Base-by-base conservation (phyloP, 1,284 basidiomycete genomes). In the Malassezia equina region DNA sequence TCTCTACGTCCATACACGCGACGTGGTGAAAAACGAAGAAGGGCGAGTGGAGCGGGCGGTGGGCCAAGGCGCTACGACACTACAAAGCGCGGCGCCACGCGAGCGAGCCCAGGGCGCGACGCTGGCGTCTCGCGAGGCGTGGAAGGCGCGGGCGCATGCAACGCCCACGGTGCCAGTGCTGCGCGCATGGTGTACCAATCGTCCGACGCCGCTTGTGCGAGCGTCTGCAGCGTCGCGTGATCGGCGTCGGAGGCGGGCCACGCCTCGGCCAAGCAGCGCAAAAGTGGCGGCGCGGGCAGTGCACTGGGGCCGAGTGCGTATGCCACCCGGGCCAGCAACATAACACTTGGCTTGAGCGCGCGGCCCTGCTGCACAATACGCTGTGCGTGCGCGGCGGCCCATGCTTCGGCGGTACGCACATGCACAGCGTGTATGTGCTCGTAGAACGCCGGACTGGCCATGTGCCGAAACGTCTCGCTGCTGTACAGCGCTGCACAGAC, bases 61-160 rank as follows among this genome's bases (percentile, higher is more conserved):
- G n/a, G n/a, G n/a, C n/a, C n/a, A n/a, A n/a, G n/a, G 29, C 28
- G 43, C 41, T 55, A 23, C 47, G 36, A 55, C 36, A 40, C 25
- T 31, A 27, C n/a, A 17, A 55, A 31, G 13, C 39, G 52, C 24
- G 52, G 52, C 46, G 52, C 52, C 25, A 49, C 33, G 27, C 33
- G 45, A 9, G 41, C 52, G 15, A 49, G n/a, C 7, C 32, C 27
- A 21, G 34, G 34, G 23, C 47, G 52, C 17, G n/a, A n/a, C n/a
- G 45, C 24, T 15, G n/a, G 11, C 23, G 34, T 7, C 28, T 23
- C 40, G n/a, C 39, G 28, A 7, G 24, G 49, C 32, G 31, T 17
- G 25, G 17, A 15, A n/a, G 36, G 36, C 17, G 19, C 3, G 17
- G 9, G 27, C 36, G 36, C 27, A 23, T 33, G 15, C 12, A 32